A percentile compares a stretch with the other conserved stretches of the same genome.
These are phyloP conservation scores for Brettanomyces naardenensis DNA, from an alignment of 805 yeast species.

Conservation along the genomic window DNA sequence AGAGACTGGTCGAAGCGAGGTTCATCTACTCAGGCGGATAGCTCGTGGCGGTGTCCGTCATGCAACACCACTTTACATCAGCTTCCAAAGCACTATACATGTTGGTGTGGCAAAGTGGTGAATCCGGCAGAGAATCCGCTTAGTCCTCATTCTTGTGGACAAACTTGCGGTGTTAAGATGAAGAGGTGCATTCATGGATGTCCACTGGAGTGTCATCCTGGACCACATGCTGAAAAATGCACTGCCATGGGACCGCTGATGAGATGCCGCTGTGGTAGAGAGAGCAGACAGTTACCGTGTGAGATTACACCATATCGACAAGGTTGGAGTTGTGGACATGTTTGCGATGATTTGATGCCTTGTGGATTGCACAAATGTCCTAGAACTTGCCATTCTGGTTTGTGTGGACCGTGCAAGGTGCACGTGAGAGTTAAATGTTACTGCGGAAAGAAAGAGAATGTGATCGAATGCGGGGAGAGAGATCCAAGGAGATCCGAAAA, in stretches of 20 bases:
- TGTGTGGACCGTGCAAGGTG: conserved; percentile 68
- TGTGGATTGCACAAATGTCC: conserved; percentile 66
- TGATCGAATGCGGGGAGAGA: conserved; percentile 37
- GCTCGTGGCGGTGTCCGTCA: conserved; percentile 81
- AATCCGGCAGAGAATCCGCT: conserved; percentile 55
- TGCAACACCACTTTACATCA: conserved; percentile 46
- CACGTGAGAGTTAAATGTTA: conserved; percentile 50
- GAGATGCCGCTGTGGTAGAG: conserved; percentile 69
- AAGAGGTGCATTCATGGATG: conserved; percentile 67
- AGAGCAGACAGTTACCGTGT: conserved; percentile 62
- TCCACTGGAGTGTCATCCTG: conserved; percentile 75
- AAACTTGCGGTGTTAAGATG: conserved; percentile 57
- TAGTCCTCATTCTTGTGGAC: conserved; percentile 85
- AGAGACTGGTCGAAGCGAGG: conserved; percentile 81
- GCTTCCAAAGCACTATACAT: conserved; percentile 52
- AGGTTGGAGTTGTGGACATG: conserved; percentile 62
- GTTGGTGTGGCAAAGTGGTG: conserved; percentile 84
- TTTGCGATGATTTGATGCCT: conserved; percentile 58
- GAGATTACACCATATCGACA: conserved; percentile 55
- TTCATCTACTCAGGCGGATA: conserved; percentile 49
- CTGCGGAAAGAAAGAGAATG: conserved; percentile 54
- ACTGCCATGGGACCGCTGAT: conserved; percentile 68
- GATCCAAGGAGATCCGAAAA: conserved; percentile 27
- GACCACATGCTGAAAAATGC: conserved; percentile 72
- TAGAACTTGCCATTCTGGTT: conserved; percentile 64